These are phyloP conservation scores for Solanum boliviense DNA, from an alignment of 257 asterid species.

Conservation along the genomic window DNA sequence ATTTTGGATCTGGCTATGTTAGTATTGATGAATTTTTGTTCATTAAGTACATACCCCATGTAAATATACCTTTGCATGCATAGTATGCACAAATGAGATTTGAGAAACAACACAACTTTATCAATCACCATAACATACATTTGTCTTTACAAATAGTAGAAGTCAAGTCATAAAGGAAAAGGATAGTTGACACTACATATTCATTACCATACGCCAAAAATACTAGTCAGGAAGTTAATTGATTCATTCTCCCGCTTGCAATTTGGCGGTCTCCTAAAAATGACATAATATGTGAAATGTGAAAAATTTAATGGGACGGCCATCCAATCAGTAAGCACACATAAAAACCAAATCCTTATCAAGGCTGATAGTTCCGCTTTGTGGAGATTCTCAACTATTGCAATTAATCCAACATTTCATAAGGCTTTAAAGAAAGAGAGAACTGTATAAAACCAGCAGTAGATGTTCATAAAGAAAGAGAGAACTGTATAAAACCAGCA, in stretches of 20 bases:
- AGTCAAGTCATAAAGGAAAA: neutral
- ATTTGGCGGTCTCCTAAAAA: neutral
- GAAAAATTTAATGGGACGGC: neutral
- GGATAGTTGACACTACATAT: neutral
- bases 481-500: neutral
- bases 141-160: neutral
- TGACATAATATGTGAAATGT: neutral
- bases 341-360: neutral
- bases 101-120: neutral
- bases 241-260: neutral
- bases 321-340: neutral
- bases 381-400: neutral
- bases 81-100: neutral
- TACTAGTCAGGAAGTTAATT: neutral
- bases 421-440: neutral
- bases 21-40: neutral
- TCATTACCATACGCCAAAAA: neutral
- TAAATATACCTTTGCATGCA: neutral
- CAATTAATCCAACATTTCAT: neutral
- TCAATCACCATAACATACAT: neutral
- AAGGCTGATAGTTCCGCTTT: neutral
- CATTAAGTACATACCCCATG: neutral
- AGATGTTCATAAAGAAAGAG: neutral
- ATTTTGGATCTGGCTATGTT: neutral
- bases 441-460: neutral